phyloP scores from a whole-genome alignment of 1,139 yeast species.

The Lodderomyces elongisporus region DNA sequence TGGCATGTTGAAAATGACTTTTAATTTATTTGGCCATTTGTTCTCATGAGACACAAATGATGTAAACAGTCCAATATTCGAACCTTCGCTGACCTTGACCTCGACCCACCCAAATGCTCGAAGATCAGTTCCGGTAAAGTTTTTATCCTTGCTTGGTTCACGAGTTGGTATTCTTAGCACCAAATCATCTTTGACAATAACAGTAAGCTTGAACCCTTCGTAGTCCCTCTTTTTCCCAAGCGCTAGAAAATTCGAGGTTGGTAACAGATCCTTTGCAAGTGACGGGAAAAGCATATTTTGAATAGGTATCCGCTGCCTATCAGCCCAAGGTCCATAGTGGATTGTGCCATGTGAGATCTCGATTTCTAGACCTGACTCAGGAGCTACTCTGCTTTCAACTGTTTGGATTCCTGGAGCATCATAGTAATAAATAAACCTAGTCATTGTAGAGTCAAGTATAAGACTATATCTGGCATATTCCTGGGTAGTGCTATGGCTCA shows the following conservation, averaged over 20 bases:
- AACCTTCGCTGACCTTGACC: constrained; percentile 51
- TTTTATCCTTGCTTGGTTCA: constrained; percentile 71
- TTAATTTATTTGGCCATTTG: constrained; percentile 58
- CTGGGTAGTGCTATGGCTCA: constrained; percentile 30
- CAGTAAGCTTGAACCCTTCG: constrained; percentile 49
- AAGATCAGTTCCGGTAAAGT: constrained; percentile 2
- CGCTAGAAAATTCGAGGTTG: constrained; percentile 51
- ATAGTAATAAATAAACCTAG: constrained; percentile 55
- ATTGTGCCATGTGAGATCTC: constrained; percentile 58
- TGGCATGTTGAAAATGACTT: constrained; percentile 47
- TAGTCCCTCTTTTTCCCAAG: constrained; percentile 48
- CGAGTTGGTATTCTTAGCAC: constrained; percentile 78
- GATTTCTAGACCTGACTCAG: constrained; percentile 64
- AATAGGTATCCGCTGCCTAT: constrained; percentile 67
- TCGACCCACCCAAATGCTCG: constrained; percentile 94
- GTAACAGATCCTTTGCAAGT: constrained; percentile 53
- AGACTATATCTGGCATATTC: constrained; percentile 86
- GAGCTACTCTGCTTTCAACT: constrained; percentile 21
- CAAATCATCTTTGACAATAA: constrained; percentile 58
- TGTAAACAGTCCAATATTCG: constrained; percentile 43
- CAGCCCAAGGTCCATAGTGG: constrained; percentile 96
- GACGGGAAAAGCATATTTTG: constrained; percentile 68
- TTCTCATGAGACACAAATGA: constrained; percentile 47
- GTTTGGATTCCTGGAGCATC: constrained; percentile 64
- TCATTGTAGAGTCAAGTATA: constrained; percentile 57